Base-by-base conservation (phyloP, 176 grass and related monocot genomes). In the Triticum urartu region DNA sequence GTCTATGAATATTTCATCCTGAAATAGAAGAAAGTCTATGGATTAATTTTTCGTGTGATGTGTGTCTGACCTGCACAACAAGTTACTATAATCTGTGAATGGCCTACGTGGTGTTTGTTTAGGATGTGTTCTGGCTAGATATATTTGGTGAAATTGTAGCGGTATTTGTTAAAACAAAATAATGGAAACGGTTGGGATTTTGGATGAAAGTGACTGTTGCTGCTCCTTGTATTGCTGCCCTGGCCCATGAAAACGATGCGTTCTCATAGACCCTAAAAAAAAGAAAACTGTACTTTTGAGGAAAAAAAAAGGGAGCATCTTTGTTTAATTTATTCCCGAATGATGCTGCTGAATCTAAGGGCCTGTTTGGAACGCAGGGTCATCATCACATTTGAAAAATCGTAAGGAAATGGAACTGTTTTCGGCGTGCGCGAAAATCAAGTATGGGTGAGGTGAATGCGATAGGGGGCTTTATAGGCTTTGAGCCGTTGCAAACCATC, bases 191-290 rank as follows among this genome's bases (percentile, higher is more conserved):
- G 35, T 22, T 85, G 79, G 52, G 79, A 72, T 82, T 90, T 64
- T 86, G 20, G 66, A 9, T 80, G 84, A 87, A 87, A 87, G 75
- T 38, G 75, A 87, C 65, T 10, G 56, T 74, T 68, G 60, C 36
- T 34, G 70, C 40, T 26, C 25, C 20, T 70, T 62, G 70, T 17
- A 6, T 48, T 22, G 81, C 7, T 68, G 78, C 59, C 45, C 67
- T 84, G 67, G 66, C 7, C 18, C 42, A 24, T 48, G 89, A 84
- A 67, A 83, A 75, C 45, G 80, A 87, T 24, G 21, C 48, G 21
- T 52, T 63, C 30, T 70, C 11, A 43, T 48, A 17, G 39, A 0
- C 39, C 8, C 39, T 42, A 42, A 42, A 42, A 42, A 42, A 42
- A 45, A 9, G 28, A 30, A 30, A 12, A 12, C 18, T 36, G 26